A percentile compares a stretch with the other conserved stretches of the same genome.
These are phyloP conservation scores for Globisporangium nunn DNA, from an alignment of 352 stramenopile species.

Conservation along the genomic window DNA sequence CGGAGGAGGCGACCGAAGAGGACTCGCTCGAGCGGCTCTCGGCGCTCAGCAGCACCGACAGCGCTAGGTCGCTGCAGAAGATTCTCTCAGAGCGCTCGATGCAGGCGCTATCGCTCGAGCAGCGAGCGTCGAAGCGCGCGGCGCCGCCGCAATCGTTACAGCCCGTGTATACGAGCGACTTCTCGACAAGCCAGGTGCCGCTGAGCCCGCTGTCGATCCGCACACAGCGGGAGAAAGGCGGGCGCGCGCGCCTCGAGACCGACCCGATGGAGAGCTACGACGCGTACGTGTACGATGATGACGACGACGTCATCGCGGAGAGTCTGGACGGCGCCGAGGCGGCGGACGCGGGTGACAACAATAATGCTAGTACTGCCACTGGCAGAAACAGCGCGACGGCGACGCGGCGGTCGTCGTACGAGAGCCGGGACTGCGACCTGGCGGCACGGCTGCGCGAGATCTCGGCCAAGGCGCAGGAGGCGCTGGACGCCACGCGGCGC, in stretches of 20 bases:
- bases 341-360: too few relatives aligned
- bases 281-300: slow-evolving; percentile 30
- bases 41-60: slow-evolving; percentile 38
- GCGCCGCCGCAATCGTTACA: slow-evolving; percentile 16
- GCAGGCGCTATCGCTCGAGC: slow-evolving; percentile 6
- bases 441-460: slow-evolving; percentile 54
- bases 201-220: slow-evolving; percentile 52
- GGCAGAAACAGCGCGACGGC: neutral
- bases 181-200: slow-evolving; percentile 46
- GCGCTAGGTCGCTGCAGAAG: slow-evolving; percentile 21
- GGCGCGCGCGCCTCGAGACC: slow-evolving; percentile 42
- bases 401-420: slow-evolving; percentile 26
- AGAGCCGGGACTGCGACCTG: slow-evolving; percentile 42
- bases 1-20: slow-evolving; percentile 21
- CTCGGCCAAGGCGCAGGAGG: slow-evolving; percentile 51
- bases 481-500: slow-evolving; percentile 53
- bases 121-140: slow-evolving; percentile 4
- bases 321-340: slow-evolving; percentile 14
- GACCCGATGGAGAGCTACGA: slow-evolving; percentile 66
- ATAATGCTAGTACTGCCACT: slow-evolving; percentile 20
- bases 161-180: slow-evolving; percentile 16
- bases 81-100: slow-evolving; percentile 15
- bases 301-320: slow-evolving; percentile 17
- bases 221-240: slow-evolving; percentile 24
- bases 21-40: slow-evolving; percentile 36